These are phyloP conservation scores for Solanum pimpinellifolium DNA, from an alignment of 257 asterid genomes.

Conservation along the genomic window DNA sequence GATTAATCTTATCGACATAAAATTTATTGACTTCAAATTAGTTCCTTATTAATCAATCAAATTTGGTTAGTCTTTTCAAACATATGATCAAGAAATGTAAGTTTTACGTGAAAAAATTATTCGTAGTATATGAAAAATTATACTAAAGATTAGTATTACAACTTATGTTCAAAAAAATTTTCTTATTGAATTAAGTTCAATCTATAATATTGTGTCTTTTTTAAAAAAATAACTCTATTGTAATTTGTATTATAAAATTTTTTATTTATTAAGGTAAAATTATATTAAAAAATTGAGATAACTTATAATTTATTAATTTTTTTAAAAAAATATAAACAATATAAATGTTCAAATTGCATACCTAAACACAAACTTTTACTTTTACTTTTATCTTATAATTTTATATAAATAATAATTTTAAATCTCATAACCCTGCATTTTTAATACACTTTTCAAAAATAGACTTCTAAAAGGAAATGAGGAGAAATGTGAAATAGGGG, in stretches of 20 bases:
- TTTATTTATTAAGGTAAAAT: too few species aligned
- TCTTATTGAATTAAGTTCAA: too few species aligned
- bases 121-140: too few species aligned
- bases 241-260: background rate
- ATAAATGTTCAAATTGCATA: background rate
- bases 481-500: background rate
- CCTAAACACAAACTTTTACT: too few species aligned
- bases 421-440: background rate
- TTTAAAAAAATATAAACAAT: too few species aligned
- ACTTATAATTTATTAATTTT: too few species aligned
- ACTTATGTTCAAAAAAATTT: too few species aligned
- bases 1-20: background rate
- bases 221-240: background rate
- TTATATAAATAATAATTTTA: too few species aligned
- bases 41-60: background rate
- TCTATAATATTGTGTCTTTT: too few species aligned
- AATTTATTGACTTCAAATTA: background rate
- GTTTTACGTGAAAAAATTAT: too few species aligned
- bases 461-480: background rate
- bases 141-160: background rate
- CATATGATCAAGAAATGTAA: background rate
- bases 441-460: background rate
- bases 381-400: background rate
- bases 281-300: too few species aligned
- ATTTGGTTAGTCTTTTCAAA: background rate